Evolutionary conservation across 2,329 filamentous ascomycete genomes (phyloP).

Genomic region (Xylariaceae sp.): DNA sequence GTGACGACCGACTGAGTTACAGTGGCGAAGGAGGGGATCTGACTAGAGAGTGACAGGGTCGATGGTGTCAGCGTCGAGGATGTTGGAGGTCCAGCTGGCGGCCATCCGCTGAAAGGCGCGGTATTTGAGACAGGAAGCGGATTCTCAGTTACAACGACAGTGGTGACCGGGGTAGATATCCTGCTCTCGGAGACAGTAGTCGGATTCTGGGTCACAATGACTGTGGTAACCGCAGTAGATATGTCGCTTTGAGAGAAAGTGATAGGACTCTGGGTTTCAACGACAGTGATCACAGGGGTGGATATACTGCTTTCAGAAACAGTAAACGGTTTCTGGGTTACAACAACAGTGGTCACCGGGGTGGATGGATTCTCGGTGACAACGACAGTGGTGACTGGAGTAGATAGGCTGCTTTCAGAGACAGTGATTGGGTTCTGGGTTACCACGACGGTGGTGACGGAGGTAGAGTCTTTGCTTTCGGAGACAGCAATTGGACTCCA

Average conservation of each 20-base stretch:
- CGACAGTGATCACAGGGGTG: too few species aligned
- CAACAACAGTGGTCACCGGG: too few species aligned
- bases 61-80: not conserved
- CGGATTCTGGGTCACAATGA: not conserved
- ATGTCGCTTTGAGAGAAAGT: not conserved
- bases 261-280: not conserved
- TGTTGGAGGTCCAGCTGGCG: not conserved
- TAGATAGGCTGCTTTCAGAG: too few species aligned
- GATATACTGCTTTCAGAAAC: too few species aligned
- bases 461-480: not conserved
- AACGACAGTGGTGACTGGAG: not conserved
- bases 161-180: not conserved
- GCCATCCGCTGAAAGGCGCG: not conserved
- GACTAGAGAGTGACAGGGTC: not conserved
- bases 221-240: not conserved
- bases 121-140: not conserved
- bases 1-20: not conserved
- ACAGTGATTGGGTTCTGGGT: too few species aligned
- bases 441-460: not conserved
- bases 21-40: not conserved
- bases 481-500: not conserved
- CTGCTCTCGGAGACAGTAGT: not conserved
- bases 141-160: not conserved
- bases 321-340: too few species aligned
- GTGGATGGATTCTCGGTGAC: not conserved